Base-by-base conservation (phyloP, 1,284 basidiomycete genomes). In the Bjerkandera adusta region DNA sequence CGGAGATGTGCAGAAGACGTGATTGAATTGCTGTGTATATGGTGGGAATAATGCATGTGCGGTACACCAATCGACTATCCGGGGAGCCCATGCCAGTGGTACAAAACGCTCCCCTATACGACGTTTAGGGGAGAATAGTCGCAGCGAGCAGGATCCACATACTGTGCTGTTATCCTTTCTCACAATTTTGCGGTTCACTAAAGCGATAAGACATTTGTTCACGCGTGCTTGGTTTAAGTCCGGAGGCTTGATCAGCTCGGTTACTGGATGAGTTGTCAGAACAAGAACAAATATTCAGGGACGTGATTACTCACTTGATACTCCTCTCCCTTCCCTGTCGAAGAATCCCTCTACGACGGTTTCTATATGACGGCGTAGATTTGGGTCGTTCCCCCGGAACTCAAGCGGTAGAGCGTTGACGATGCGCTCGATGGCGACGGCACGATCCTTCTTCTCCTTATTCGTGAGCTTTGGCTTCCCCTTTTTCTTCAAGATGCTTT, bases 201-300 rank as follows among this genome's bases (percentile, higher is more conserved):
- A 72, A 1, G 92, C 91, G 47, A 97, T 93, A 25, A 97, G 73
- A 55, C 92, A 93, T 66, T 94, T 96, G 68, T 97, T 96, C 35
- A 92, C 92, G 29, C 87, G 79, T 5, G 91, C 88, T 68, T 95
- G 92, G 38, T 84, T 86, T 37, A 95, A 73, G 49, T 93, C 90
- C 0, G 92, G 91, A 1, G 83, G 82, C 40, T 76, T 79, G 52
- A 93, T 79, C 43, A 97, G 76, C 41, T 92, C 89, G 32, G 77
- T 68, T 32, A 95, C 93, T 96, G 55, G 3, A 45, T n/a, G 39
- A 43, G 24, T 18, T 42, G 45, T 39, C 43, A 33, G 35, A 38
- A 38, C 20, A 5, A 34, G 16, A 22, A 24, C 29, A 24, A 35
- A 8, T 8, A 36, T 36, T 15, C 21, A 7, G 36, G 12, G 20